Percentiles rank a stretch among this genome's conserved stretches.
Conservation (phyloP, 202 grass and related monocot species). For the Zizania palustris region DNA sequence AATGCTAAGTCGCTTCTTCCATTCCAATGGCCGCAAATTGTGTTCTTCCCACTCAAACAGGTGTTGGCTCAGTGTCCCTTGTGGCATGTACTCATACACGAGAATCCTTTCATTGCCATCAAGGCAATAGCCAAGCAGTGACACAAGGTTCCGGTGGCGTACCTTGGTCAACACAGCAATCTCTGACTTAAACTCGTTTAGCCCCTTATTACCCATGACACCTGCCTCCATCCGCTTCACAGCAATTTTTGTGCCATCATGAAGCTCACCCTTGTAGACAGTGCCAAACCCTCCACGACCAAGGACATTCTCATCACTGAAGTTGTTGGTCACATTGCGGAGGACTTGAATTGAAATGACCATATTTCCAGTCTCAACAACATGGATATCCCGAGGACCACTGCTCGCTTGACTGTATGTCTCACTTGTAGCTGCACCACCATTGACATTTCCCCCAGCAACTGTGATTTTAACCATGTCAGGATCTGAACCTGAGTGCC, state of each 20-base stretch:
- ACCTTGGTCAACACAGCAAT: slow-evolving; percentile 93
- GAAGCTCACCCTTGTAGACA: slow-evolving; percentile 95
- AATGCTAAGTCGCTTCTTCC: slow-evolving; percentile 89
- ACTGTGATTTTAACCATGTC: slow-evolving; percentile 87
- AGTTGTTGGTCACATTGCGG: slow-evolving; percentile 93
- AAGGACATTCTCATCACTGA: slow-evolving; percentile 82
- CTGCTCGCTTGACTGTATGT: slow-evolving; percentile 55
- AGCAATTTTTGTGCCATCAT: slow-evolving; percentile 94
- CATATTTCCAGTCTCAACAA: slow-evolving; percentile 90
- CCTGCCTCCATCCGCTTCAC: slow-evolving; percentile 96
- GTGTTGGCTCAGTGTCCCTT: slow-evolving; percentile 76
- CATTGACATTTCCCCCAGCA: slow-evolving; percentile 52
- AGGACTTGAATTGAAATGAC: slow-evolving; percentile 98
- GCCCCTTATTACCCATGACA: slow-evolving; percentile 87
- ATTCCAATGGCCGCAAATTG: slow-evolving; percentile 72
- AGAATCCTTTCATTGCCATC: slow-evolving; percentile 94
- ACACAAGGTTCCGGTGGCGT: slow-evolving; percentile 88
- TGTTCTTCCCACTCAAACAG: slow-evolving; percentile 78
- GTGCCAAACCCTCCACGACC: slow-evolving; percentile 91
- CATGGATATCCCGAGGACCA: slow-evolving; percentile 67
- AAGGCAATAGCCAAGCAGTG: slow-evolving; percentile 87
- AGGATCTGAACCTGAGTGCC: slow-evolving; percentile 77
- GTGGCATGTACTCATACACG: slow-evolving; percentile 97
- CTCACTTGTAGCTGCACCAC: slow-evolving; percentile 50
- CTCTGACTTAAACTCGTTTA: slow-evolving; percentile 93